A percentile compares a stretch with the other conserved stretches of the same genome.
Evolutionary conservation across 441 rosid species (phyloP).

Genomic region (Syzygium syzygioides): DNA sequence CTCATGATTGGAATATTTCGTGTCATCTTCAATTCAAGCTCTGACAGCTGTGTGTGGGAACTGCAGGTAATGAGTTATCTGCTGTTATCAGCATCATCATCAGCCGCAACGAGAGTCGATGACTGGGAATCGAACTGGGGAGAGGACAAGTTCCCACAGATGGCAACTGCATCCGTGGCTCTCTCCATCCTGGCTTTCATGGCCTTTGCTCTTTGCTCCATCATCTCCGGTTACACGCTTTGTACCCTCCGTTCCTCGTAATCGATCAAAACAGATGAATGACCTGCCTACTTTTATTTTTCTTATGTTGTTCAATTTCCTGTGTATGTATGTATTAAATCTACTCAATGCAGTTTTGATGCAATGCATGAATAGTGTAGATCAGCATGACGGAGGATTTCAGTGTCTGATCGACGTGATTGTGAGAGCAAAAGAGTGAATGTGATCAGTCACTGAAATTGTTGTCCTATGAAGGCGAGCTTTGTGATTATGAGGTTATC

Average conservation of each 20-base stretch:
- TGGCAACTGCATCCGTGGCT: slow-evolving; percentile 71
- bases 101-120: slow-evolving; percentile 74
- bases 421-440: neutral
- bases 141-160: slow-evolving; percentile 65
- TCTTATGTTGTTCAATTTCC: neutral
- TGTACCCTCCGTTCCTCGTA: slow-evolving; percentile 18
- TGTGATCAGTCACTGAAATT: neutral
- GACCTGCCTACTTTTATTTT: neutral
- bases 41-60: neutral
- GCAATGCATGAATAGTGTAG: neutral
- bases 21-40: neutral
- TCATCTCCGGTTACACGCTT: slow-evolving; percentile 63
- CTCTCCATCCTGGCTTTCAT: slow-evolving; percentile 61
- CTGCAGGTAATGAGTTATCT: slow-evolving; percentile 74
- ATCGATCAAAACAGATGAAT: neutral
- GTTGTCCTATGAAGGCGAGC: neutral
- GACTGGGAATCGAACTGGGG: slow-evolving; percentile 94
- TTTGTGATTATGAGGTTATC: neutral
- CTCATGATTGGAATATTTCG: neutral
- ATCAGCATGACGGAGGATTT: neutral
- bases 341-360: neutral
- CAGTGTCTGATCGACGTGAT: neutral
- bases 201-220: slow-evolving; percentile 58
- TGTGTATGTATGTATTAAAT: neutral
- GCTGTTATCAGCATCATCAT: slow-evolving; percentile 77